These are phyloP conservation scores for Boletus fagicola DNA, from an alignment of 768 basidiomycete genomes.

Conservation along the genomic window DNA sequence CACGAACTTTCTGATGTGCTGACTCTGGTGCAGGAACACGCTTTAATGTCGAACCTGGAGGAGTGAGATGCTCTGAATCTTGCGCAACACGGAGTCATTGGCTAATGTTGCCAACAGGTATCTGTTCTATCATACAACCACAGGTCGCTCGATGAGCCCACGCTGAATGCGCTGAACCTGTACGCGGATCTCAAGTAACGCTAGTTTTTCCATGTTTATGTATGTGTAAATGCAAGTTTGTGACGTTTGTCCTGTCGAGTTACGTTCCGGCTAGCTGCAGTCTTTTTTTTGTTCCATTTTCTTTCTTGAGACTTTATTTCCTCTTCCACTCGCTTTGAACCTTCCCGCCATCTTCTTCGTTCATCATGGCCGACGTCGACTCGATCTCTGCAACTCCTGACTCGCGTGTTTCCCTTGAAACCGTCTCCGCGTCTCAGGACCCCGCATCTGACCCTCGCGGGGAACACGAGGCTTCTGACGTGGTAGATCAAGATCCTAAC, in stretches of 20 bases:
- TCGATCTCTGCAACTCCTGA: constrained; percentile 20
- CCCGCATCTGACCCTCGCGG: constrained; percentile 27
- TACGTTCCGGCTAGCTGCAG: constrained; percentile 12
- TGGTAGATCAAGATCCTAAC: constrained; percentile 30
- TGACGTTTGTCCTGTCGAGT: constrained; percentile 2
- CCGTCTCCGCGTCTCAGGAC: constrained; percentile 21
- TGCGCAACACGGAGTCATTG: neutral
- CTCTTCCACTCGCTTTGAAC: constrained; percentile 2
- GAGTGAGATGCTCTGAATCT: constrained; percentile 44
- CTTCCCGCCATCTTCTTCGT: constrained; percentile 17
- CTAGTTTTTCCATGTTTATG: constrained; percentile 21
- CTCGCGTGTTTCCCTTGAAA: constrained; percentile 22
- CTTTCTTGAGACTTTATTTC: constrained; percentile 9
- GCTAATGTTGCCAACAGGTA: constrained; percentile 45
- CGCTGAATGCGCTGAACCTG: constrained; percentile 71
- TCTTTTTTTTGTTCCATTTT: constrained; percentile 11
- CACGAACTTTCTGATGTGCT: constrained; percentile 2
- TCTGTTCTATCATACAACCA: constrained; percentile 85
- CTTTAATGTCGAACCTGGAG: constrained; percentile 84
- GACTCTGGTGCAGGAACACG: constrained; percentile 52
- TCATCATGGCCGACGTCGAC: constrained; percentile 41
- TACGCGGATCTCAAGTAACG: constrained; percentile 43
- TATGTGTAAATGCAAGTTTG: constrained; percentile 17
- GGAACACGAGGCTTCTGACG: constrained; percentile 41
- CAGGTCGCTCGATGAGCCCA: constrained; percentile 71